Base-by-base conservation (phyloP, 768 basidiomycete species). In the Suillus americanus region DNA sequence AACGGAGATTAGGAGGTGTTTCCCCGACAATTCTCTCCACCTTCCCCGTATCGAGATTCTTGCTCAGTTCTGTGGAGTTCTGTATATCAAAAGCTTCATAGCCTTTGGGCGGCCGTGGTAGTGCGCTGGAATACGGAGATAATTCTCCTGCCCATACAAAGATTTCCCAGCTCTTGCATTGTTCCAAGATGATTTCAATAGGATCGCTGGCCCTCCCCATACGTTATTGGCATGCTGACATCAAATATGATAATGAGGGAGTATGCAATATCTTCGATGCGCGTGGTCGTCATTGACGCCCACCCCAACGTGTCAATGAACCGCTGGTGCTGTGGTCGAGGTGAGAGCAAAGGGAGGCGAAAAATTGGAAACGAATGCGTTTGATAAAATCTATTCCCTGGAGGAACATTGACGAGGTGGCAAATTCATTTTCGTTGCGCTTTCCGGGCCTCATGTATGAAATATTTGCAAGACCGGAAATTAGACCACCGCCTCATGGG, bases 271-370 rank as follows among this genome's bases (percentile, higher is more conserved):
- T 75, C 73, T 55, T 75, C 73, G 14, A 64, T 56, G 37, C 67
- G 66, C 3, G 68, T 70, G 28, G 73, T 74, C 45, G 38, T 69
- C 40, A 74, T 66, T 13, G 74, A 70, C 5, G 71, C 71, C 74
- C 72, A 73, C 3, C 7, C 40, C 66, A 73, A 30, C 30, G 30
- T 30, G 3, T 30, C n/a, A n/a, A n/a, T n/a, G n/a, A 53, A 30
- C 51, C 18, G 10, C 28, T 20, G 30, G 4, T 50, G 25, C 14
- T 28, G 23, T 25, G 23, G 23, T 46, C n/a, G n/a, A 46, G 3
- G 9, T 18, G 16, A 55, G 33, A 55, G 33, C n/a, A 35, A 54
- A 25, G 9, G 16, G 9, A 28, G 16, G 38, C 40, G 16, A 28
- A 4, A 23, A 57, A 40, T 5, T n/a, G n/a, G n/a, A 30, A 30